Percentiles rank a stretch among this genome's conserved stretches.
Conservation (phyloP, 2,329 filamentous ascomycete species). For the Chlorencoelia australis region DNA sequence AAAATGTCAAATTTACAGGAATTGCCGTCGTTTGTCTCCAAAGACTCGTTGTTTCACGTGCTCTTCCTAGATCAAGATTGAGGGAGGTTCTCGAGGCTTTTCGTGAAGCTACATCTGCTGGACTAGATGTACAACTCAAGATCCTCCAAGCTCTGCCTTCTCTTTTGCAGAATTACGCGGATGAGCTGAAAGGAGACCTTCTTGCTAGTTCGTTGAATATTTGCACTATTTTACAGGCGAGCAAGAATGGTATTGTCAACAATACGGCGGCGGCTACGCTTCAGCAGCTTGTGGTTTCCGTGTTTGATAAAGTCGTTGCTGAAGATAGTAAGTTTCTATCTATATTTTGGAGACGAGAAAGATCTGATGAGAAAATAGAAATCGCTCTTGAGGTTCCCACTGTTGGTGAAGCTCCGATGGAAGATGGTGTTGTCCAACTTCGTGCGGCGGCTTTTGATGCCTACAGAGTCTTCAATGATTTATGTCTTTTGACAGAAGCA, state of each 20-base stretch:
- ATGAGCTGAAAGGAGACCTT: constrained; percentile 69
- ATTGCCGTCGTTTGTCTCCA: constrained; percentile 86
- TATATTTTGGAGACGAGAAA: background rate
- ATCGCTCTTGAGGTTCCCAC: constrained; percentile 40
- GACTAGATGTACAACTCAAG: constrained; percentile 87
- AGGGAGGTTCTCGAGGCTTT: constrained; percentile 83
- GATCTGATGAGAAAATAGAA: constrained; percentile 17
- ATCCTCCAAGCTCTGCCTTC: constrained; percentile 87
- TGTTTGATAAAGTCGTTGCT: constrained; percentile 80
- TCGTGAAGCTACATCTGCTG: constrained; percentile 70
- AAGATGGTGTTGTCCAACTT: constrained; percentile 55
- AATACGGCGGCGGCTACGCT: constrained; percentile 95
- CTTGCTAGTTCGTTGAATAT: constrained; percentile 78
- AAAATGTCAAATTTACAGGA: constrained; percentile 79
- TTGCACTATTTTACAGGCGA: constrained; percentile 82
- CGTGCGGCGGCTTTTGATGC: constrained; percentile 75
- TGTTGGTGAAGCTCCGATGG: constrained; percentile 57
- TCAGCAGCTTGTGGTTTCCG: constrained; percentile 83
- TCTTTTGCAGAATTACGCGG: constrained; percentile 79
- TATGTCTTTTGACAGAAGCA: constrained; percentile 79
- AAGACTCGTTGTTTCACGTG: constrained; percentile 72
- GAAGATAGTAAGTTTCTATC: constrained; percentile 59
- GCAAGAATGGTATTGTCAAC: constrained; percentile 87
- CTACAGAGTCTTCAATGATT: constrained; percentile 76
- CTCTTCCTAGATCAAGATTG: constrained; percentile 67